Evolutionary conservation across 495 filamentous ascomycete genomes (phyloP), one percentile per base, ranked within the genome.

Genomic region (Tetracladium setigerum): DNA sequence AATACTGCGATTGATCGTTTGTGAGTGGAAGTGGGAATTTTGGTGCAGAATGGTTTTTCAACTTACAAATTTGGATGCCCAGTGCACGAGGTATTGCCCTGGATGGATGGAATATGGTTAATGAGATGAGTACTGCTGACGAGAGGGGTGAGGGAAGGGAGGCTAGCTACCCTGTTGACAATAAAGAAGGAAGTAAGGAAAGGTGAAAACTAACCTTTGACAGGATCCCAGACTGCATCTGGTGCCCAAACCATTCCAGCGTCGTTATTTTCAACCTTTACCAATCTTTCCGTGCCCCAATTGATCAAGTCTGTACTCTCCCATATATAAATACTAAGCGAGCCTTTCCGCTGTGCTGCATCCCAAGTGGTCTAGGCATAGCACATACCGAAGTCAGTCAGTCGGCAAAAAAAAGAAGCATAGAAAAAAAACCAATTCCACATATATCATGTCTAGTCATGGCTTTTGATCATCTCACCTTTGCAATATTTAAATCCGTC

Each of bases 211-310:
- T n/a, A 37, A 62, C 65, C 59, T 53, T 74, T 72, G 1, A 60
- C 57, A 0, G 67, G 60, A 47, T 77, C 70, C 73, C 72, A 76
- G 38, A 76, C 68, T 0, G 72, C 72, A 37, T 72, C 71, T 0
- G 73, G 73, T 11, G 72, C 72, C 72, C 73, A 77, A 0, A 77
- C 73, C 73, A 77, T 77, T 11, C 72, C 73, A 3, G 71, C 73
- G 4, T 60, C 71, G 10, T 53, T 51, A 36, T 72, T 67, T 48
- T 77, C 71, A 1, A 76, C 71, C 1, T 53, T 56, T 1, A 74
- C 71, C 7, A 77, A 49, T 11, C 72, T 58, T 55, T 77, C 72
- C 19, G 63, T 61, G 19, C 50, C 61, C 64, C 68, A 77, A 55
- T 63, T 72, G 19, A 73, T 38, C 2, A 76, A 54, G 47, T 76